Conservation (phyloP, 768 basidiomycete species). For the Leccinum variicolor region DNA sequence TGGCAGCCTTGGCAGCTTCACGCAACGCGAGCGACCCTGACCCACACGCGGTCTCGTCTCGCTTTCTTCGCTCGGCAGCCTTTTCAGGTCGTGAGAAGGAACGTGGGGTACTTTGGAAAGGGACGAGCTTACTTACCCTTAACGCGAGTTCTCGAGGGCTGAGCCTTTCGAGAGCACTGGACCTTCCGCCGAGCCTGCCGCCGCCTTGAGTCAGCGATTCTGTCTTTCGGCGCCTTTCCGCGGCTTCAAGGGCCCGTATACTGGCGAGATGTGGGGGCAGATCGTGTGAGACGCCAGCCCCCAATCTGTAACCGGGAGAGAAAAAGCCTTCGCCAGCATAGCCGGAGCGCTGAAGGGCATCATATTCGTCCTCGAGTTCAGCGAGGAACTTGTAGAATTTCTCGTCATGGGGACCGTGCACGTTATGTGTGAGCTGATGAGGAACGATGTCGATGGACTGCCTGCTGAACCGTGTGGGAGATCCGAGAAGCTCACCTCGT, state of each 20-base stretch:
- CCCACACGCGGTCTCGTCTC: slow-evolving; percentile 75
- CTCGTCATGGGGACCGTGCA: slow-evolving; percentile 88
- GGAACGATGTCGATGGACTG: neutral
- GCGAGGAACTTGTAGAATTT: slow-evolving; percentile 73
- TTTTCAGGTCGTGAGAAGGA: slow-evolving; percentile 29
- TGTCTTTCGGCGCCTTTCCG: slow-evolving; percentile 63
- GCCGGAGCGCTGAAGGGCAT: slow-evolving; percentile 70
- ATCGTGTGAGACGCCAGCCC: slow-evolving; percentile 64
- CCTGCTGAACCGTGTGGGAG: too few relatives aligned
- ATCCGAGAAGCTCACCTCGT: slow-evolving; percentile 61
- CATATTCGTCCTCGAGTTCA: slow-evolving; percentile 81
- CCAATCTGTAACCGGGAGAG: slow-evolving; percentile 67
- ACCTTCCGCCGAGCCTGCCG: slow-evolving; percentile 60
- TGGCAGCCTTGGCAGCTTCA: slow-evolving; percentile 68
- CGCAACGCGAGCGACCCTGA: slow-evolving; percentile 51
- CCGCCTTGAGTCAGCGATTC: slow-evolving; percentile 46
- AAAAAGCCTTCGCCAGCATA: slow-evolving; percentile 93
- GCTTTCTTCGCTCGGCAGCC: slow-evolving; percentile 81
- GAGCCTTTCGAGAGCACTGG: slow-evolving; percentile 37
- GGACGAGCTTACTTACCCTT: slow-evolving; percentile 41
- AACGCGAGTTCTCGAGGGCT: slow-evolving; percentile 73
- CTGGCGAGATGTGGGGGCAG: slow-evolving; percentile 63
- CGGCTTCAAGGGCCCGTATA: slow-evolving; percentile 69
- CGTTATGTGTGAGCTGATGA: slow-evolving; percentile 78
- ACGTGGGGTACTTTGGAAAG: slow-evolving; percentile 16